Conservation (phyloP, 345 rosid genomes). For the Linum tenue region DNA sequence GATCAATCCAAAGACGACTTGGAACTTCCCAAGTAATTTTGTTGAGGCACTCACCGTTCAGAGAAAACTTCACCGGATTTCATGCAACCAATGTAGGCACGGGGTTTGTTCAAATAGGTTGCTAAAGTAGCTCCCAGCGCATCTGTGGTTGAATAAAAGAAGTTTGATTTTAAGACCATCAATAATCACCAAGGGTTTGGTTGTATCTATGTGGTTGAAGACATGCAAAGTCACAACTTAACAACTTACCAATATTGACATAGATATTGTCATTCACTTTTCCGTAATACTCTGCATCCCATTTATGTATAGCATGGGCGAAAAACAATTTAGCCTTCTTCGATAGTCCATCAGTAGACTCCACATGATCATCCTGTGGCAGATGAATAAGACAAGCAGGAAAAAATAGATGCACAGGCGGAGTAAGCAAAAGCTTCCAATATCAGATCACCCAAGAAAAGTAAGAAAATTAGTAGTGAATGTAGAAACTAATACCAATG, state of each 20-base stretch:
- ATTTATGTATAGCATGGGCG: neutral
- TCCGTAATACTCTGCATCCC: slow-evolving; percentile 1
- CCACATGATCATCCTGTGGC: slow-evolving; percentile 2
- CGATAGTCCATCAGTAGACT: neutral
- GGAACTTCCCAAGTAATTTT: neutral
- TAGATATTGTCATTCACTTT: slow-evolving; percentile 5
- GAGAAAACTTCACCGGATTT: slow-evolving; percentile 5
- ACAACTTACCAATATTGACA: slow-evolving; percentile 1
- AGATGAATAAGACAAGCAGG: neutral
- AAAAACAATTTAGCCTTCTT: slow-evolving; percentile 7
- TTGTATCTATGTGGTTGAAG: too few relatives aligned
- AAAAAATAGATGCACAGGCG: neutral
- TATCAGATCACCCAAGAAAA: neutral
- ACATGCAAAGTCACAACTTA: neutral
- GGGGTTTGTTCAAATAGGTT: neutral
- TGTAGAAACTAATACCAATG: neutral
- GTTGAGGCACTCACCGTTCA: neutral
- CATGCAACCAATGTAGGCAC: slow-evolving; percentile 6
- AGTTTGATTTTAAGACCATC: too few relatives aligned
- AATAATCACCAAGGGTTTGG: too few relatives aligned
- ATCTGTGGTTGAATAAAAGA: neutral
- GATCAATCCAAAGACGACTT: neutral
- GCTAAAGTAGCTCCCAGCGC: slow-evolving; percentile 1
- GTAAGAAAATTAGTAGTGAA: neutral
- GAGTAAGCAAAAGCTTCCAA: neutral